Evolutionary conservation across 192 early-diverging fungal genomes (phyloP).

Genomic region (Thamnidium elegans): DNA sequence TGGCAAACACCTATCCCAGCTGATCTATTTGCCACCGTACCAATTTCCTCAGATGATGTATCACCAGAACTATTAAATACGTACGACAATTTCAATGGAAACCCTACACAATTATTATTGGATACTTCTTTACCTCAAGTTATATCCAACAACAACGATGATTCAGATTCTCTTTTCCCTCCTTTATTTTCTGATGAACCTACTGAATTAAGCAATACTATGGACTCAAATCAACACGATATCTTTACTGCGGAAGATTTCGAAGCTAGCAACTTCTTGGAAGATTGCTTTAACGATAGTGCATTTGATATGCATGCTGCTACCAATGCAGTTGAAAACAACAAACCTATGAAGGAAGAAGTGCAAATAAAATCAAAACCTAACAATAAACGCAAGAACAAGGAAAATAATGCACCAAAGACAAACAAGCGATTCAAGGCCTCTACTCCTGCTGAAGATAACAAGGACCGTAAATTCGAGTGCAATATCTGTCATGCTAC

Average conservation of each 20-base stretch:
- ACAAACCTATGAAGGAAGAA: not conserved
- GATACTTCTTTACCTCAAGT: not conserved
- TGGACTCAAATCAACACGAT: no score
- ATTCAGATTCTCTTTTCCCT: not conserved
- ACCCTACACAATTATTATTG: not conserved
- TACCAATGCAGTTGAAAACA: not conserved
- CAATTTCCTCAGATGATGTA: not conserved
- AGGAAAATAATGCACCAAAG: not conserved
- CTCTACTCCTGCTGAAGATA: not conserved
- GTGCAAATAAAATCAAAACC: not conserved
- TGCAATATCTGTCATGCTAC: conserved; percentile 61
- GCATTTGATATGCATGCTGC: not conserved
- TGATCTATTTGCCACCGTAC: not conserved
- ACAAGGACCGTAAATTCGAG: conserved; percentile 14
- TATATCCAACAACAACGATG: not conserved
- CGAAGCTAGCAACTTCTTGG: conserved; percentile 2
- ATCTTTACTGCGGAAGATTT: conserved; percentile 4
- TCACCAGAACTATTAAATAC: no score
- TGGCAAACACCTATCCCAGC: not conserved
- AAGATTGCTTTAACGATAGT: not conserved
- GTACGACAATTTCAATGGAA: not conserved
- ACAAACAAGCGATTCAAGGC: not conserved
- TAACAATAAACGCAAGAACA: not conserved
- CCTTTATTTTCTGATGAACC: not conserved
- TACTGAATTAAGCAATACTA: not conserved